These are phyloP conservation scores for Begonia masoniana DNA, from an alignment of 306 rosid species.

Conservation along the genomic window DNA sequence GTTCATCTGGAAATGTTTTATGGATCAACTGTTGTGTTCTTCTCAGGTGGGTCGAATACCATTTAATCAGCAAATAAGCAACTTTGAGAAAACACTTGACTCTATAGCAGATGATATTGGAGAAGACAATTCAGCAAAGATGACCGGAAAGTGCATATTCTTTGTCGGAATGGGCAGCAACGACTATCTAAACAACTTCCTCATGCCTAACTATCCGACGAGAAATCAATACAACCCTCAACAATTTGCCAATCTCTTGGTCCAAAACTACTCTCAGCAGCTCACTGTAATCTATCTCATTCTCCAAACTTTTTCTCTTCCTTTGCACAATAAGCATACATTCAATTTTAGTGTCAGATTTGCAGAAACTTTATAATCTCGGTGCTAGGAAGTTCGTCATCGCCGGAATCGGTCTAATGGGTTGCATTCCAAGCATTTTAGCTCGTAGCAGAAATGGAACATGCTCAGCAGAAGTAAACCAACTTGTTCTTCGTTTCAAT, in stretches of 20 bases:
- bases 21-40: no score
- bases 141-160: constrained; percentile 42
- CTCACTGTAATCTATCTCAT: constrained; percentile 41
- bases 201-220: constrained; percentile 84
- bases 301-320: not conserved
- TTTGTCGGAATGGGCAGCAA: constrained; percentile 96
- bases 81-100: constrained; percentile 67
- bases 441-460: constrained; percentile 54
- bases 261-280: constrained; percentile 39
- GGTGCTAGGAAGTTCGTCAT: constrained; percentile 76
- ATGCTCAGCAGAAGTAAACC: constrained; percentile 67
- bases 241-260: constrained; percentile 65
- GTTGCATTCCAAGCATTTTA: constrained; percentile 82
- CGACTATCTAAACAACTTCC: constrained; percentile 87
- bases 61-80: constrained; percentile 51
- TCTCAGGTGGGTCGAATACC: constrained; percentile 77
- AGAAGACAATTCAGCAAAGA: constrained; percentile 30
- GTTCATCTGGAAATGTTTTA: no score
- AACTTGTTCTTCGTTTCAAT: constrained; percentile 60
- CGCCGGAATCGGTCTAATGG: constrained; percentile 65
- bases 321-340: not conserved
- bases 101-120: constrained; percentile 43
- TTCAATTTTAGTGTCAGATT: not conserved
- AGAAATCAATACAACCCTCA: constrained; percentile 47
- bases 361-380: constrained; percentile 67